These are phyloP conservation scores for Neurospora sp. DNA, from an alignment of 2,329 filamentous ascomycete genomes.

Conservation along the genomic window DNA sequence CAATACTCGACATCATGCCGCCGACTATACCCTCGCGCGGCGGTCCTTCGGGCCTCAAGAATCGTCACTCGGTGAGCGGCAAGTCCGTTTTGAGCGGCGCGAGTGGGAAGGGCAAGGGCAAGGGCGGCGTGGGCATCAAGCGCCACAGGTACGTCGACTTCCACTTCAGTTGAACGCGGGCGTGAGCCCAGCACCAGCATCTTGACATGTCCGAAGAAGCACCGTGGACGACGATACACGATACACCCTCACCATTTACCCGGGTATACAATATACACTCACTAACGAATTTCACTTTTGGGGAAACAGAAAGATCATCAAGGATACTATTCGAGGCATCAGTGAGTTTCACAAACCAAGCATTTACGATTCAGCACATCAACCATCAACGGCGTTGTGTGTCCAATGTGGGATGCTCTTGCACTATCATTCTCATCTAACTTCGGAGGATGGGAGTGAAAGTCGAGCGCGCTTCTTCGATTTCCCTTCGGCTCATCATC, in stretches of 20 bases:
- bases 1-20: conserved; percentile 20
- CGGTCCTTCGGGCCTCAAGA: conserved; percentile 19
- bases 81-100: conserved; percentile 12
- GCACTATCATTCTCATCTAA: background rate
- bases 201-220: background rate
- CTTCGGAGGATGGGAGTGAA: background rate
- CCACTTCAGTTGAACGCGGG: background rate
- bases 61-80: conserved; percentile 11
- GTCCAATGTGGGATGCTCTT: background rate
- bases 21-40: conserved; percentile 21
- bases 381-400: background rate
- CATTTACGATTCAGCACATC: background rate
- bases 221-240: background rate
- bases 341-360: conserved; percentile 29
- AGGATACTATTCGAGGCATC: conserved; percentile 39
- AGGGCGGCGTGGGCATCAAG: conserved; percentile 12
- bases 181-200: background rate
- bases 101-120: conserved; percentile 14
- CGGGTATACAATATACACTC: background rate
- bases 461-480: background rate
- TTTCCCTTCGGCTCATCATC: background rate
- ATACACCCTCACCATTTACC: background rate
- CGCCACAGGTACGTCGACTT: conserved; percentile 19
- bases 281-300: background rate
- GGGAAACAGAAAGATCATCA: conserved; percentile 35